Evolutionary conservation across 2,329 filamentous ascomycete genomes (phyloP).

Genomic region (Fonsecaea pugnacius): DNA sequence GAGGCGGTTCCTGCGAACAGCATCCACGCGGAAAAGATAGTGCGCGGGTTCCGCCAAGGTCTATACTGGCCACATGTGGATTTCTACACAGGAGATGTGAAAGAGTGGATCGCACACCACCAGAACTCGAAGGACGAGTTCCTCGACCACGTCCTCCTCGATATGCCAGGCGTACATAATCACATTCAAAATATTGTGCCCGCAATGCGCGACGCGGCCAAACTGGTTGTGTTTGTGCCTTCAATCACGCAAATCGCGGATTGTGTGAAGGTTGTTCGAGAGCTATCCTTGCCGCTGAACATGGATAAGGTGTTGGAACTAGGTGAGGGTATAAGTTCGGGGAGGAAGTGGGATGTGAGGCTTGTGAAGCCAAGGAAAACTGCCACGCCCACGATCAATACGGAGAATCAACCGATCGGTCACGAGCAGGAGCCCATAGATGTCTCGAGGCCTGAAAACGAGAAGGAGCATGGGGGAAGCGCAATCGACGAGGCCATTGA

Average conservation of each 20-base stretch:
- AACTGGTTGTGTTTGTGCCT: constrained; percentile 73
- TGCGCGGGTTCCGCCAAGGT: constrained; percentile 70
- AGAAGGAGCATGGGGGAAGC: background rate
- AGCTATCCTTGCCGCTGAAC: constrained; percentile 59
- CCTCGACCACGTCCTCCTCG: constrained; percentile 72
- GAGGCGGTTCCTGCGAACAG: constrained; percentile 69
- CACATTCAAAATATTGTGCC: constrained; percentile 52
- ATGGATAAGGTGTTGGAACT: constrained; percentile 53
- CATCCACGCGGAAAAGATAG: constrained; percentile 65
- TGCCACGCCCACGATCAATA: background rate
- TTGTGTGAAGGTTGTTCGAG: constrained; percentile 61
- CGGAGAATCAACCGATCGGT: background rate
- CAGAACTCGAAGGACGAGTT: constrained; percentile 50
- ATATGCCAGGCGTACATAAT: constrained; percentile 68
- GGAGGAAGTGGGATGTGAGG: constrained; percentile 55
- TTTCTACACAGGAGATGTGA: constrained; percentile 72
- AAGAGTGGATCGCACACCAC: constrained; percentile 60
- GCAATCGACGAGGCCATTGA: background rate
- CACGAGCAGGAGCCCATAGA: background rate
- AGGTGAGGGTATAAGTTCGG: constrained; percentile 51
- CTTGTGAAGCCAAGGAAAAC: constrained; percentile 40
- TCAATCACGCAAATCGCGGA: constrained; percentile 77
- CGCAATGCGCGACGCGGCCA: constrained; percentile 66
- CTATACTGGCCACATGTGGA: constrained; percentile 73
- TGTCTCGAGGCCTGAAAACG: background rate